phyloP scores from a whole-genome alignment of 805 yeast species.

The Ogataea ganodermae region DNA sequence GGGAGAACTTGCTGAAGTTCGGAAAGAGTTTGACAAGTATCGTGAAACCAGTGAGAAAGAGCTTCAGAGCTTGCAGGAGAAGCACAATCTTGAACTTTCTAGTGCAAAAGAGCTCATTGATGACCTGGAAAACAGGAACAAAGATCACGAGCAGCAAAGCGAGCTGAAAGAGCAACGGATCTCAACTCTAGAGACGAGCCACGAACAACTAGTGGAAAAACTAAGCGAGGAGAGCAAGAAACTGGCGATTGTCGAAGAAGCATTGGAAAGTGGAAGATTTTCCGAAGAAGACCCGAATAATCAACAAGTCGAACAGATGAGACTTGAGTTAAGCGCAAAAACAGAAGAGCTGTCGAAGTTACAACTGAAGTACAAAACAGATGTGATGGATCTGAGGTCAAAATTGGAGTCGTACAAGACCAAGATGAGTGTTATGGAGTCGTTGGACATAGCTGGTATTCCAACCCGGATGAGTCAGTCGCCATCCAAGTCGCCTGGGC shows the following conservation, averaged over 20 bases:
- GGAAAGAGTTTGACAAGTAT: background rate
- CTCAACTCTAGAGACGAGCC: background rate
- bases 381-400: constrained; percentile 16
- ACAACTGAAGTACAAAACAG: constrained; percentile 18
- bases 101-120: background rate
- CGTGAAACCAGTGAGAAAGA: background rate
- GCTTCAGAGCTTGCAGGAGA: background rate
- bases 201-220: background rate
- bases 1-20: background rate
- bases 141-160: background rate
- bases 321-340: background rate
- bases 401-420: constrained; percentile 24
- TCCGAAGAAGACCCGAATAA: background rate
- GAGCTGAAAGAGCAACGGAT: background rate
- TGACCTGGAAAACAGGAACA: background rate
- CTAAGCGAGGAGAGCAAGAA: background rate
- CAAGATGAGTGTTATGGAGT: constrained; percentile 18
- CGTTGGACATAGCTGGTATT: constrained; percentile 10
- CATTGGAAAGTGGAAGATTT: constrained; percentile 3
- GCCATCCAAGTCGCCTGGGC: constrained; percentile 9
- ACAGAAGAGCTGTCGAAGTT: constrained; percentile 6
- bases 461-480: constrained; percentile 3
- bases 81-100: background rate
- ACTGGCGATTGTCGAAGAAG: background rate
- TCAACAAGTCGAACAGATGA: background rate